Evolutionary conservation across 495 filamentous ascomycete genomes (phyloP), one percentile per base, ranked within the genome.

Genomic region (Lasiosphaeriaceae sp.): DNA sequence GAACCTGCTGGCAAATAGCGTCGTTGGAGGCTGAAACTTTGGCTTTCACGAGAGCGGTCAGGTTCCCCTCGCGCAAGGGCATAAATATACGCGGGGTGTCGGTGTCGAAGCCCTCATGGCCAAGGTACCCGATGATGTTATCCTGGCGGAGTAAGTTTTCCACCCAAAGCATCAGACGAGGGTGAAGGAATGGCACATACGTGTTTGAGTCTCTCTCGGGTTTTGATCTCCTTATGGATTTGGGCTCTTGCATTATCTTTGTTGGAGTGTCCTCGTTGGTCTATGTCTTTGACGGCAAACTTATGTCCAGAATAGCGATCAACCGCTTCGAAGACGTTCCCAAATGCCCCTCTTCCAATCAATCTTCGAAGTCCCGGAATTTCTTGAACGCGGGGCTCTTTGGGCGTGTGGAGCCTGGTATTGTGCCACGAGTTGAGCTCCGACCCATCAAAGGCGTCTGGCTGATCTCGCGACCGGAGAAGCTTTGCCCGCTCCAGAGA

Each of bases 271-370:
- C 9, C 9, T 3, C 34, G 35, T 19, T 59, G 43, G 5, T 57
- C 26, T 19, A 66, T 12, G 20, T 1, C 21, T 49, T 66, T 66
- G 9, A 66, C 48, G 31, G 56, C 60, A 20, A 66, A 53, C 3
- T 8, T 16, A 12, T 5, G 2, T 3, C 47, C 47, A 2, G 47
- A 29, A 2, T 8, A 2, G 2, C 12, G 2, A 34, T 50, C 47
- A 14, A 50, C 47, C 3, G 23, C 7, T 31, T 20, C 31, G 26
- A 31, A 50, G 26, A 50, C 47, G 5, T 6, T 5, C 8, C 47
- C 47, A 23, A 31, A 50, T 2, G 47, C 21, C 26, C 47, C 47
- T 3, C 19, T 14, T 21, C 47, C 47, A 11, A 29, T 29, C 2
- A 14, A n/a, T n/a, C 2, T 3, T 11, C 22, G 21, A 3, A 5